A percentile compares a stretch with the other conserved stretches of the same genome.
phyloP scores from a whole-genome alignment of 164 flowering plant species.

The Cinnamomum micranthum region DNA sequence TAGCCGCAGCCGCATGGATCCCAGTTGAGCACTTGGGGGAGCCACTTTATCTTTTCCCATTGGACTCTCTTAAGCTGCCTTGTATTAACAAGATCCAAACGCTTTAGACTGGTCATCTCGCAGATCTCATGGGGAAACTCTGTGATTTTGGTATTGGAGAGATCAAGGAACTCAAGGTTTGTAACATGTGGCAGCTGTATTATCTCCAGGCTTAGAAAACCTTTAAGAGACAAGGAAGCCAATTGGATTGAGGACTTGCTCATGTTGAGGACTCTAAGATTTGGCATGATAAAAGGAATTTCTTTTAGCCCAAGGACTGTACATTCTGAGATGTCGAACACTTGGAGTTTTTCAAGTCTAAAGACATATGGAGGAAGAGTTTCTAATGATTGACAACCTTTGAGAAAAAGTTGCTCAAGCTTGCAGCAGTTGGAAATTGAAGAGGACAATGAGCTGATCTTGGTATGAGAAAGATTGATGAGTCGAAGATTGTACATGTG shows the following conservation, averaged over 20 bases:
- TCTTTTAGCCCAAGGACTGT: background rate
- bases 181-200: background rate
- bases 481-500: background rate
- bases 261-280: background rate
- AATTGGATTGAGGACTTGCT: background rate
- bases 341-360: background rate
- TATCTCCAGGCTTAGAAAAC: background rate
- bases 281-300: background rate
- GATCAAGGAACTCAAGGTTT: background rate
- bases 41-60: background rate
- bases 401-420: background rate
- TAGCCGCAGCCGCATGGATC: background rate
- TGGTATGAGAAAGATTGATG: background rate
- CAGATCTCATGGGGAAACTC: background rate
- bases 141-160: slow-evolving; percentile 1
- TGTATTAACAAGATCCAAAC: background rate
- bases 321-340: background rate
- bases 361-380: background rate
- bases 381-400: background rate
- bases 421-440: background rate
- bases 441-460: background rate
- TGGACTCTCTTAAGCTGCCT: background rate
- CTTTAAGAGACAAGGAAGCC: background rate
- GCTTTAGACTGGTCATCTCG: background rate
- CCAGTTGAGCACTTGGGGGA: slow-evolving; percentile 1